Conservation (phyloP, 495 filamentous ascomycete genomes). For the Lindgomyces ingoldianus region DNA sequence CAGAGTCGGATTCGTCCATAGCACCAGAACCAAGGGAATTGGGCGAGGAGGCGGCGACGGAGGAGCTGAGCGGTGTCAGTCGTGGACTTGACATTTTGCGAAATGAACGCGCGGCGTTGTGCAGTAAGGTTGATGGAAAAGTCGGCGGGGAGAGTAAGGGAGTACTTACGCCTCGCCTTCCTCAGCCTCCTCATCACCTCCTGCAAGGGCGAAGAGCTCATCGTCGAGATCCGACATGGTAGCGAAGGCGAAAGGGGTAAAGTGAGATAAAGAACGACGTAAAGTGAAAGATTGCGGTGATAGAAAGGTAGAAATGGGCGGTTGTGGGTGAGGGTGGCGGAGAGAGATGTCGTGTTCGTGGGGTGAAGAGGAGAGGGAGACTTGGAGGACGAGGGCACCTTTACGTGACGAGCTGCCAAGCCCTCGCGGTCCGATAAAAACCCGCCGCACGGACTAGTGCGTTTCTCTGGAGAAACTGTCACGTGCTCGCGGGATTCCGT, state of each 20-base stretch:
- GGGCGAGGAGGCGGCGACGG: slow-evolving; percentile 66
- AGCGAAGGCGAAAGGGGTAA: not conserved
- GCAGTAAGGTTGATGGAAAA: slow-evolving; percentile 18
- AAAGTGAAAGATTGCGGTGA: not conserved
- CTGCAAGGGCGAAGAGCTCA: slow-evolving; percentile 84
- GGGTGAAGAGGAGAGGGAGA: not conserved
- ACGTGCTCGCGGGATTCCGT: not conserved
- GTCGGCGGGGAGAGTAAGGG: slow-evolving; percentile 1
- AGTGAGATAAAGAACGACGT: not conserved
- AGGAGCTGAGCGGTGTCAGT: slow-evolving; percentile 54
- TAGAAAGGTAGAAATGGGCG: not conserved
- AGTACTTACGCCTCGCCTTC: slow-evolving; percentile 82
- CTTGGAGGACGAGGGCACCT: not conserved
- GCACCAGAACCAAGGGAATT: slow-evolving; percentile 78
- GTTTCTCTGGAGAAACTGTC: not conserved
- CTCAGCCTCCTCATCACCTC: slow-evolving; percentile 59
- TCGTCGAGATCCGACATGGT: slow-evolving; percentile 62
- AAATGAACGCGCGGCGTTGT: slow-evolving; percentile 3
- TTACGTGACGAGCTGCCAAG: not conserved
- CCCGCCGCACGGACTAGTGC: not conserved
- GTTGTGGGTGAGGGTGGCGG: not conserved
- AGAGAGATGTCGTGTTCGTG: not conserved
- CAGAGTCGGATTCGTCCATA: slow-evolving; percentile 88
- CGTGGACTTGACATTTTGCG: not conserved
- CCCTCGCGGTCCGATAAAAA: not conserved